Evolutionary conservation across 2,329 filamentous ascomycete species (phyloP), one percentile per base, ranked within the genome.

Genomic region (Claviceps monticola): DNA sequence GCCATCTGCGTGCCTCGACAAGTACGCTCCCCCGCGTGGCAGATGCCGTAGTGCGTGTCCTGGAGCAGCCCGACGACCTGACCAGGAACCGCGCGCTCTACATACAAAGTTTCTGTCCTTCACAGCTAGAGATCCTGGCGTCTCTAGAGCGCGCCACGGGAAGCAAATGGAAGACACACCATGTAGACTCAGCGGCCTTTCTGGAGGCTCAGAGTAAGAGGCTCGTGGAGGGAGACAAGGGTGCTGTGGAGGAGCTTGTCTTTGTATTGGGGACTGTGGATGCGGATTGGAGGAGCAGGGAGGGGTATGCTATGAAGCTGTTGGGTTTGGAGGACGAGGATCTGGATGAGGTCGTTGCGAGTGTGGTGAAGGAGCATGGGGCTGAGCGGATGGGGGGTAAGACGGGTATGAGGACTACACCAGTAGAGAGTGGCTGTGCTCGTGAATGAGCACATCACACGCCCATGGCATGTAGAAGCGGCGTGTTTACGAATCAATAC

Each of bases 81-180:
- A 80, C 77, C 1, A 69, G 68, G 57, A 82, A 83, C 60, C 65
- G 69, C 5, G 59, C 64, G 5, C 62, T 82, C 1, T 71, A 68
- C 53, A 63, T 78, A 7, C 64, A 74, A 34, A 71, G 72, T 51
- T 68, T 74, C 52, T 64, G 65, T 17, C 67, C 70, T 26, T 72
- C 74, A 1, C 76, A 80, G 59, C 67, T 68, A 21, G 66, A 71
- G 52, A 57, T 77, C 2, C 53, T 78, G 2, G 72, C 65, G 1
- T 64, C 69, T 0, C 64, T 79, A 2, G 76, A 83, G 64, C 71
- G 73, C 46, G 66, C 67, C 1, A 76, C 74, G 0, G 72, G 71
- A 0, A 55, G 57, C 16, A 71, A 73, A 52, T 67, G 67, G 66
- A 60, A 58, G 11, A 57, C 56, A 11, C 52, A 62, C 34, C 54